Evolutionary conservation across 2,329 filamentous ascomycete genomes (phyloP).

Genomic region (Epichloe typhina): DNA sequence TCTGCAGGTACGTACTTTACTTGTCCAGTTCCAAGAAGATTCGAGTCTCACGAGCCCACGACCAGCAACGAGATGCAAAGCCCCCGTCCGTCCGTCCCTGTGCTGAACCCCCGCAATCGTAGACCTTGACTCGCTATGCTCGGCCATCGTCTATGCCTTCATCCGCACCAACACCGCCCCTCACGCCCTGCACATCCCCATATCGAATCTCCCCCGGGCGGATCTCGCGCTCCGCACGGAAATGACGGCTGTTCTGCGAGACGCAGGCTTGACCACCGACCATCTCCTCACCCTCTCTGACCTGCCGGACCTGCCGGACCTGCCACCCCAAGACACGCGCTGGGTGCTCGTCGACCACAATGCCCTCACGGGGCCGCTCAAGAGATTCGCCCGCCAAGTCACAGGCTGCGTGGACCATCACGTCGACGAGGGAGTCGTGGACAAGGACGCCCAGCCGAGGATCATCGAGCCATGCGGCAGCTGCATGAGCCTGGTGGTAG

Average conservation of each 20-base stretch:
- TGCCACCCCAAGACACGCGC: conserved; percentile 42
- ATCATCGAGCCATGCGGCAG: conserved; percentile 56
- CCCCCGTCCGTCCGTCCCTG: no score
- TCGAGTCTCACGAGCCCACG: no score
- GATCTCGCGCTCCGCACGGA: conserved; percentile 65
- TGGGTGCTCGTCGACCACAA: conserved; percentile 80
- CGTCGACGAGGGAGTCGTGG: conserved; percentile 51
- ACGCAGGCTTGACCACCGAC: conserved; percentile 41
- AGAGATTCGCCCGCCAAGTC: conserved; percentile 38
- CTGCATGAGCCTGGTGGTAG: conserved; percentile 57
- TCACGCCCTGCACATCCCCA: conserved; percentile 51
- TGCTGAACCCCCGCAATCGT: no score
- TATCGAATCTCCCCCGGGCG: conserved; percentile 55
- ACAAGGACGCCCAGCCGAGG: conserved; percentile 34
- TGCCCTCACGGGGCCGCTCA: conserved; percentile 48
- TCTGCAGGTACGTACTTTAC: conserved; percentile 37
- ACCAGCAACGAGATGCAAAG: no score
- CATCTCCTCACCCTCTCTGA: conserved; percentile 52
- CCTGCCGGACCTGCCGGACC: conserved; percentile 34
- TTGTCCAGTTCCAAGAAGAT: neutral
- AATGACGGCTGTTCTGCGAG: conserved; percentile 49
- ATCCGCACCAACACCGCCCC: conserved; percentile 47
- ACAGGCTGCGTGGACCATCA: conserved; percentile 67
- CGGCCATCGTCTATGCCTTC: conserved; percentile 61
- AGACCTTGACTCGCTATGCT: conserved; percentile 75